Conservation (phyloP, 2,329 filamentous ascomycete species). For the Zopfia rhizophila region DNA sequence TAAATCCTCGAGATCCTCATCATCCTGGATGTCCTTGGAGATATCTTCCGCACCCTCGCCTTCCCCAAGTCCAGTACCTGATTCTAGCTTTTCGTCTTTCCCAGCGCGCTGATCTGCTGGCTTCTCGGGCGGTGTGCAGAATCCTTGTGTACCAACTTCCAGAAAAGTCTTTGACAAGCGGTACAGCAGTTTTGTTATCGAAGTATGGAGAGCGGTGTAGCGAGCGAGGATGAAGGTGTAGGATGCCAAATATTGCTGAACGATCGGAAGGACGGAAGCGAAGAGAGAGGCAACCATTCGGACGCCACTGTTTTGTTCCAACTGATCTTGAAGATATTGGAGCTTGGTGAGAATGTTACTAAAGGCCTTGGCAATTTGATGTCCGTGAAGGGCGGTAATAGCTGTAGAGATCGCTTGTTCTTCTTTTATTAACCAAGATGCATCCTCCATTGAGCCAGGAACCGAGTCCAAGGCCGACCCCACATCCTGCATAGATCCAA, state of each 20-base stretch:
- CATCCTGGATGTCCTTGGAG: conserved; percentile 93
- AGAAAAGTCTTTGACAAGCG: conserved; percentile 80
- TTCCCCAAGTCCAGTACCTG: conserved; percentile 92
- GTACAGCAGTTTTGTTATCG: conserved; percentile 78
- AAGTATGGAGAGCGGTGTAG: conserved; percentile 72
- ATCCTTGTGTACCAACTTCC: conserved; percentile 83
- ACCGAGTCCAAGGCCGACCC: conserved; percentile 66
- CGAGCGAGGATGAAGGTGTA: conserved; percentile 68
- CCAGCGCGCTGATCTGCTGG: conserved; percentile 71
- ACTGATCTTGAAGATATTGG: conserved; percentile 52
- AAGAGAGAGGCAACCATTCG: conserved; percentile 67
- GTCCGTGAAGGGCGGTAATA: conserved; percentile 68
- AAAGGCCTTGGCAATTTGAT: conserved; percentile 63
- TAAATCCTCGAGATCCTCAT: conserved; percentile 91
- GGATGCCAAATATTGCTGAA: conserved; percentile 76
- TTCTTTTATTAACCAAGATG: conserved; percentile 70
- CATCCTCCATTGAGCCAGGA: conserved; percentile 69
- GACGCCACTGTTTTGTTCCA: conserved; percentile 44
- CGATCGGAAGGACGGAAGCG: conserved; percentile 72
- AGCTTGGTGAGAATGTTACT: conserved; percentile 58
- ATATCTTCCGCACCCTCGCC: conserved; percentile 97
- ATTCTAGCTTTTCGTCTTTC: conserved; percentile 82
- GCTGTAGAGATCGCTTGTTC: conserved; percentile 50
- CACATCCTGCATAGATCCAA: conserved; percentile 81
- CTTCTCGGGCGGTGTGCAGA: conserved; percentile 89